Evolutionary conservation across 768 basidiomycete species (phyloP), one percentile per base, ranked within the genome.

Genomic region (Hericium alpestre): DNA sequence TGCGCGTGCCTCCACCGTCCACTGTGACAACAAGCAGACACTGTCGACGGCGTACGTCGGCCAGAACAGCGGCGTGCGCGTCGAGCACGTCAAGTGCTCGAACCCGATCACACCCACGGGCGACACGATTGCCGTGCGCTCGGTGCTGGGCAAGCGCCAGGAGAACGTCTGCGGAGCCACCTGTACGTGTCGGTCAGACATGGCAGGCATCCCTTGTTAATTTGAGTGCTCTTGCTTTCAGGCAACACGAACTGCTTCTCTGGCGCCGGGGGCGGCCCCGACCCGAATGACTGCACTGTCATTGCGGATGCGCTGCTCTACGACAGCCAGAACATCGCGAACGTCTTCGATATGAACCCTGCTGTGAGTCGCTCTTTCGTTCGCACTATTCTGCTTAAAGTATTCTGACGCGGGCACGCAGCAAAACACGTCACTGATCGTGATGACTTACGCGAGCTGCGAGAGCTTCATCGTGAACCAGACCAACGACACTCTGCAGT

Each of bases 401-500:
- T 23, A 12, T 20, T 16, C 41, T 11, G n/a, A 18, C 47, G 10
- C 8, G 27, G 43, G 40, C 41, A 38, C 48, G 48, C 54, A 66
- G 65, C 54, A 56, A 6, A 65, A 64, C 52, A 73, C 73, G 55
- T 72, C 74, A 61, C 69, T 71, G 11, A 63, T 76, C 46, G 65
- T 68, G 16, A 71, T 80, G 74, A 64, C 69, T 23, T 79, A 70
- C 63, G 51, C 64, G 15, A 72, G 66, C 60, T 79, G 77, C 69
- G 64, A 70, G 59, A 71, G 75, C 16, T 79, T 78, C 69, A 76
- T 79, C 65, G 65, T 76, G 39, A 78, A 80, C 64, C 79, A 79
- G 62, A 74, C 74, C 53, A 58, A 65, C 58, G 65, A 55, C 25
- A 60, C 67, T 22, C 59, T 78, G 23, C 65, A 66, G n/a, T 80